Percentiles rank a stretch among this genome's conserved stretches.
These are phyloP conservation scores for Ophidiomyces ophidiicola DNA, from an alignment of 2,329 filamentous ascomycete species.

Conservation along the genomic window DNA sequence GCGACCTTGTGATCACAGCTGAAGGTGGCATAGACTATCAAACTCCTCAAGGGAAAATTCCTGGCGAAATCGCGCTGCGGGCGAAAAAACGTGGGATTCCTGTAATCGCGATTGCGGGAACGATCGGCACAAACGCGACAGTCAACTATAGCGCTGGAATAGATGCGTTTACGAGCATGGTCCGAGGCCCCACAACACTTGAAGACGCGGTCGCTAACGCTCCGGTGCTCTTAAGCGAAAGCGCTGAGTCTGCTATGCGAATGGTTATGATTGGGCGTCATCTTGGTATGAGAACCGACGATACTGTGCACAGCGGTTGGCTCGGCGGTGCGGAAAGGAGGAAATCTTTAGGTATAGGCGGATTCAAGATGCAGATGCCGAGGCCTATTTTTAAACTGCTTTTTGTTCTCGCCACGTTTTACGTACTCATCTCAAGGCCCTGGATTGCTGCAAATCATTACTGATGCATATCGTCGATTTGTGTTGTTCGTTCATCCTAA, in stretches of 20 bases:
- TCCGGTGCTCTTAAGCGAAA: slow-evolving; percentile 20
- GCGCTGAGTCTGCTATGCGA: slow-evolving; percentile 24
- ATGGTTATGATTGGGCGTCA: slow-evolving; percentile 19
- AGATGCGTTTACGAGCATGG: slow-evolving; percentile 23
- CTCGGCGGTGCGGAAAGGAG: background rate
- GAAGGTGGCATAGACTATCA: slow-evolving; percentile 44
- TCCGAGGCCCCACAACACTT: slow-evolving; percentile 21
- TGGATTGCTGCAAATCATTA: slow-evolving; percentile 1
- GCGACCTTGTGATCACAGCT: slow-evolving; percentile 42
- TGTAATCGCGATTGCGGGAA: slow-evolving; percentile 37
- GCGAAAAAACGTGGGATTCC: slow-evolving; percentile 37
- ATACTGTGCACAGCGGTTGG: background rate
- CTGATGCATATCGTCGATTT: background rate
- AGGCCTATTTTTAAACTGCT: slow-evolving; percentile 1
- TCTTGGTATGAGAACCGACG: background rate
- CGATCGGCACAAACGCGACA: slow-evolving; percentile 28
- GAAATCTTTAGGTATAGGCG: background rate
- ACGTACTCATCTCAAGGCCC: slow-evolving; percentile 2
- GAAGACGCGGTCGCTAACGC: slow-evolving; percentile 22
- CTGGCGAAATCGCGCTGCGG: slow-evolving; percentile 40
- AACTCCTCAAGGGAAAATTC: slow-evolving; percentile 42
- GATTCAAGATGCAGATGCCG: slow-evolving; percentile 1
- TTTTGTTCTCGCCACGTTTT: slow-evolving; percentile 1
- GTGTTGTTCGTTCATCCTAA: background rate
- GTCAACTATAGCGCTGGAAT: slow-evolving; percentile 28